phyloP scores from a whole-genome alignment of 140 eudicot species.

The Flaveria floridana region DNA sequence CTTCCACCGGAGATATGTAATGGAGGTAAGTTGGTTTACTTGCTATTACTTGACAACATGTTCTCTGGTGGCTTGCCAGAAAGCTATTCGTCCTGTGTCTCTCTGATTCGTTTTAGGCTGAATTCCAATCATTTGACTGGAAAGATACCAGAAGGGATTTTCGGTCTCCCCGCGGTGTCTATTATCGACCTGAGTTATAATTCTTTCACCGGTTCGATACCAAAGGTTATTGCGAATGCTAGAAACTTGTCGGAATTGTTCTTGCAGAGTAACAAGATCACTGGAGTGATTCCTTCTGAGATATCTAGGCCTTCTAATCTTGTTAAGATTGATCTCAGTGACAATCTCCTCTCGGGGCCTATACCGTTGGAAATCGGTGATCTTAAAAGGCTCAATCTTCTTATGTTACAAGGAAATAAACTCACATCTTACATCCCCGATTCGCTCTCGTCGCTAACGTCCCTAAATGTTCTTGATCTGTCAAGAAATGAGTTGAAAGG shows the following conservation, averaged over 20 bases:
- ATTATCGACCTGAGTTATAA: slow-evolving; percentile 73
- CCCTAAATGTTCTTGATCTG: slow-evolving; percentile 73
- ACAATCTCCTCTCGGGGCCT: slow-evolving; percentile 67
- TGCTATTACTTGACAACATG: slow-evolving; percentile 60
- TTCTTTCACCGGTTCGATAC: slow-evolving; percentile 54
- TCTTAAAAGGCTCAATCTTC: slow-evolving; percentile 52
- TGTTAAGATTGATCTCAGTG: slow-evolving; percentile 81
- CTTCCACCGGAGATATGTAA: slow-evolving; percentile 67
- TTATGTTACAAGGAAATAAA: slow-evolving; percentile 61
- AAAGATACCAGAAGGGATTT: slow-evolving; percentile 55
- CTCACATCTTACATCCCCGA: slow-evolving; percentile 63
- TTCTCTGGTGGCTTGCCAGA: slow-evolving; percentile 69
- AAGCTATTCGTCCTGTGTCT: slow-evolving; percentile 51
- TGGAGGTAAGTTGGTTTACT: slow-evolving; percentile 70
- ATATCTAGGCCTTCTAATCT: slow-evolving; percentile 54
- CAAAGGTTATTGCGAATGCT: slow-evolving; percentile 50
- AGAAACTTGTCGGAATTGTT: slow-evolving; percentile 73
- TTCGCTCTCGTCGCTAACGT: slow-evolving; percentile 56
- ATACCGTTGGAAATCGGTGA: slow-evolving; percentile 75
- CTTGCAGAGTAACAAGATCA: slow-evolving; percentile 56
- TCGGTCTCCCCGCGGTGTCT: slow-evolving; percentile 66
- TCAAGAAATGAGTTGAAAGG: slow-evolving; percentile 68
- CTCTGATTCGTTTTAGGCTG: slow-evolving; percentile 76
- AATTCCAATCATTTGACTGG: slow-evolving; percentile 64
- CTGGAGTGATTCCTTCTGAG: slow-evolving; percentile 70